A percentile compares a stretch with the other conserved stretches of the same genome.
Conservation (phyloP, 192 early-diverging fungal genomes). For the Backusella psychrophila region DNA sequence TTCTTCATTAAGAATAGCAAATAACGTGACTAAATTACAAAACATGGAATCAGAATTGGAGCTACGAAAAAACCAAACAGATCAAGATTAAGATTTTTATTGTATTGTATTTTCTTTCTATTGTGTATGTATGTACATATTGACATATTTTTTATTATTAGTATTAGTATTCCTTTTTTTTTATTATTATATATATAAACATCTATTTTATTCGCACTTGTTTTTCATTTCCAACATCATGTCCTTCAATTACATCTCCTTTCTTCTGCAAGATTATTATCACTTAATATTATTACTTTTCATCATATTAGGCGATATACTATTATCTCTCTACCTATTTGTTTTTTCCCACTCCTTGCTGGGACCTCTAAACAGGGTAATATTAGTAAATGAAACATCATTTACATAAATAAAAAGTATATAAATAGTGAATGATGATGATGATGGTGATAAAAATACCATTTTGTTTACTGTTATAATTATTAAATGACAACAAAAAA, state of each 20-base stretch:
- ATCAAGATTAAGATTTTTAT: background rate
- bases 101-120: background rate
- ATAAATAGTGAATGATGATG: background rate
- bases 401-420: background rate
- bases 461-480: background rate
- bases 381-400: too few relatives aligned
- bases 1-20: background rate
- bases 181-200: background rate
- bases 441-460: background rate
- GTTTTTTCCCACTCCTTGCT: too few relatives aligned
- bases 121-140: background rate
- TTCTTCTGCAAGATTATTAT: background rate
- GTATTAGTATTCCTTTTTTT: background rate
- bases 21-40: background rate
- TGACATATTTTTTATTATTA: background rate
- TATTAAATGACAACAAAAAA: background rate
- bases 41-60: constrained; percentile 4
- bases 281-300: background rate
- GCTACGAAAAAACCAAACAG: background rate
- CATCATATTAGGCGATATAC: too few relatives aligned
- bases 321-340: too few relatives aligned
- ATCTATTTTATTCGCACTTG: background rate
- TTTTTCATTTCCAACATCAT: background rate
- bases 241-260: background rate
- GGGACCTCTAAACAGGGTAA: too few relatives aligned